Evolutionary conservation across 2,329 filamentous ascomycete genomes (phyloP).

Genomic region (Trichothecium sympodiale): DNA sequence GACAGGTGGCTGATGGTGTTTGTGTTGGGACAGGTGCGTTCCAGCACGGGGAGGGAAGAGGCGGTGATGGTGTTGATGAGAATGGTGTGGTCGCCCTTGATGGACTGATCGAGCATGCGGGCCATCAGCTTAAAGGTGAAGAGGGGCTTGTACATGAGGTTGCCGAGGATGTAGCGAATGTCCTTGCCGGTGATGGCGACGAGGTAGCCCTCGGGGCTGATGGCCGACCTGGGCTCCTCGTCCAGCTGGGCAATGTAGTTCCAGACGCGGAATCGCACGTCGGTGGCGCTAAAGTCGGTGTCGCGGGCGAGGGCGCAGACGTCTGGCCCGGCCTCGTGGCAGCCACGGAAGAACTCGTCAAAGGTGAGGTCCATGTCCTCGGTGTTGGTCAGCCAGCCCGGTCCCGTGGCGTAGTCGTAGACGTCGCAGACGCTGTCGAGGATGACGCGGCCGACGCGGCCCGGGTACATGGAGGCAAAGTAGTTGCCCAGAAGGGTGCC

Average conservation of each 20-base stretch:
- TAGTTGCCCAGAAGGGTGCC: constrained; percentile 22
- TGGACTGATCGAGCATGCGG: constrained; percentile 4
- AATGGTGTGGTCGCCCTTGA: constrained; percentile 7
- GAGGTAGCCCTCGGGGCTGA: constrained; percentile 10
- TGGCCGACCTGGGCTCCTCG: constrained; percentile 5
- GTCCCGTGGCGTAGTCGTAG: constrained; percentile 21
- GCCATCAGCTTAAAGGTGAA: constrained; percentile 1
- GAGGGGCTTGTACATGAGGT: constrained; percentile 19
- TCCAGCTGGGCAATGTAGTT: constrained; percentile 17
- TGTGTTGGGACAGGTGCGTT: constrained; percentile 9
- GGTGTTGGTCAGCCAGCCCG: constrained; percentile 23
- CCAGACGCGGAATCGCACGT: constrained; percentile 21
- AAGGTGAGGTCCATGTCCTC: constrained; percentile 24
- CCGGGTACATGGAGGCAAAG: constrained; percentile 24
- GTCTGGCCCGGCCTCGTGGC: constrained; percentile 16
- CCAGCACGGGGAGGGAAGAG: background rate
- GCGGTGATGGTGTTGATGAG: constrained; percentile 1
- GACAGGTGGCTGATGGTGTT: background rate
- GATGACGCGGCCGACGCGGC: constrained; percentile 27
- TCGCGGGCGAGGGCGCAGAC: constrained; percentile 17
- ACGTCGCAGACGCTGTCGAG: constrained; percentile 26
- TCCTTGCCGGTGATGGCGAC: constrained; percentile 20
- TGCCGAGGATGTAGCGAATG: constrained; percentile 14
- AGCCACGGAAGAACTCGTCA: constrained; percentile 22
- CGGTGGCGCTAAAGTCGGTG: constrained; percentile 6